Evolutionary conservation across 306 rosid genomes (phyloP), one percentile per base, ranked within the genome.

Genomic region (Delonix regia): DNA sequence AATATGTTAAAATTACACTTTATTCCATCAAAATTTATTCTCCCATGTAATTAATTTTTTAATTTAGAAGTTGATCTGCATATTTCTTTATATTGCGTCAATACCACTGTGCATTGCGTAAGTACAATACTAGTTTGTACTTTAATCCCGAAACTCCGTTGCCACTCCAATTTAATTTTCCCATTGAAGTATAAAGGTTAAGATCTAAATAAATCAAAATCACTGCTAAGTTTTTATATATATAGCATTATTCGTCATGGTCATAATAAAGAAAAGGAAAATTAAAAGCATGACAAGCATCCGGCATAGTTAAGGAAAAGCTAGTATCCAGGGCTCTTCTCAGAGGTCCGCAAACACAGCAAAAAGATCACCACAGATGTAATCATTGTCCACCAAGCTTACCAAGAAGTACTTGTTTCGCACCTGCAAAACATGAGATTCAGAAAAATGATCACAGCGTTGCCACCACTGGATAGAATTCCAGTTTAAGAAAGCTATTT

Each of bases 311-410:
- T 53, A 71, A 80, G 38, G 62, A 24, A 52, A 63, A 42, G 75
- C 68, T 48, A 65, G 34, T 62, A 60, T 30, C 47, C 30, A 11
- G 47, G 34, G 74, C 76, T 79, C 70, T 11, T 19, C 3, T 92
- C 83, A 93, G 86, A 88, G 28, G 53, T 85, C 93, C 27, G 85
- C 88, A 72, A 93, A 89, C 78, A 77, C 89, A 7, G 90, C 81
- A 45, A 95, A 93, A 64, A 92, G 84, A 81, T 91, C 93, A 33
- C 90, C 93, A 51, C 85, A 67, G 81, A 87, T 12, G 81, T 87
- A 92, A 73, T 95, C 96, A 65, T 95, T 91, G 81, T 95, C 99
- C 3, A 95, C 98, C 96, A 95, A 87, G 88, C 99, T 93, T 76
- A 91, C 98, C 97, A 95, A 88, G 91, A 77, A 95, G 80, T 87